Evolutionary conservation across 2,329 filamentous ascomycete species (phyloP).

Genomic region (Penicillium fuscoglaucum): DNA sequence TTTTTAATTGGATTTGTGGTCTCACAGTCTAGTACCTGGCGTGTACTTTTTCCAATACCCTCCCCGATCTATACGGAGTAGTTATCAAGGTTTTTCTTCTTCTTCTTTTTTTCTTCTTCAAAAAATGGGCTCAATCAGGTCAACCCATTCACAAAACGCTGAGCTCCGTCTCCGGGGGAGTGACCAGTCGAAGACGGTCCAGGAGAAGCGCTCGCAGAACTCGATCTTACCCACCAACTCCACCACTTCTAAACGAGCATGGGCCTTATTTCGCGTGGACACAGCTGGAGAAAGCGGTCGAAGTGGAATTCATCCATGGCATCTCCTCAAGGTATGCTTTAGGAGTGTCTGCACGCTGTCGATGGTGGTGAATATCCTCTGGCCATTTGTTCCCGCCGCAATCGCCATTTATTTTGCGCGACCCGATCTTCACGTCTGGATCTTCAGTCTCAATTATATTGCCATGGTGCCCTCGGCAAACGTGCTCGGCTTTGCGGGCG

Average conservation of each 20-base stretch:
- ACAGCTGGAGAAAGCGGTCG: conserved; percentile 67
- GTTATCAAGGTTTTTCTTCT: too few species aligned
- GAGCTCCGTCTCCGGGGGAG: conserved; percentile 1
- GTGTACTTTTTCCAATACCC: not conserved
- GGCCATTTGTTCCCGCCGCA: conserved; percentile 72
- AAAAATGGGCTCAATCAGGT: conserved; percentile 21
- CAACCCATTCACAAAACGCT: conserved; percentile 13
- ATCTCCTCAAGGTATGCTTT: conserved; percentile 65
- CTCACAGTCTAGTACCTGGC: not conserved
- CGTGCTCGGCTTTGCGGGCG: conserved; percentile 71
- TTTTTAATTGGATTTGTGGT: not conserved
- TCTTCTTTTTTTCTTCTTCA: not conserved
- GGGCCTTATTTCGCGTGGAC: conserved; percentile 37
- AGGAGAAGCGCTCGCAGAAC: conserved; percentile 18
- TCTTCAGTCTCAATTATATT: conserved; percentile 71
- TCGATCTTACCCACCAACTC: conserved; percentile 32
- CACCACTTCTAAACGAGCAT: conserved; percentile 17
- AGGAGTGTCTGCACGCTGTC: conserved; percentile 64
- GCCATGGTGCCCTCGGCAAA: conserved; percentile 78
- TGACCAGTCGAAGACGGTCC: conserved; percentile 7
- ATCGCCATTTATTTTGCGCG: conserved; percentile 63
- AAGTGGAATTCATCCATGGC: conserved; percentile 61
- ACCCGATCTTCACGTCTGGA: conserved; percentile 59
- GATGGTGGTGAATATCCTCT: conserved; percentile 67
- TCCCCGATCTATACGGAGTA: not conserved